Evolutionary conservation across 1,284 basidiomycete genomes (phyloP), one percentile per base, ranked within the genome.

Genomic region (Vanrija sp.): DNA sequence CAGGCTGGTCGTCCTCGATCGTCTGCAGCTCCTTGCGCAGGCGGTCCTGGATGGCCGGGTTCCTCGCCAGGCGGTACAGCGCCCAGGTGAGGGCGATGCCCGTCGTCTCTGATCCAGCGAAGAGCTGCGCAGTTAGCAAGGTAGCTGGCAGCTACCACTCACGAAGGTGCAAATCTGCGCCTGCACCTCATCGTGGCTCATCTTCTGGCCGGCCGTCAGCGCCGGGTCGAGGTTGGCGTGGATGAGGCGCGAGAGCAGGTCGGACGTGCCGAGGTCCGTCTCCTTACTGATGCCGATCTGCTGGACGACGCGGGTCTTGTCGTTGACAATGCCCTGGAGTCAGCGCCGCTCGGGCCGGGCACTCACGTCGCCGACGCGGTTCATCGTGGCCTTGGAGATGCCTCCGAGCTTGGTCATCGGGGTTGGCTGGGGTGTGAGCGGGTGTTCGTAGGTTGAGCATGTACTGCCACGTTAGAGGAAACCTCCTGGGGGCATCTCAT

Each of bases 131-230:
- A 3, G 48, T 50, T 7, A 50, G 44, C 10, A 2, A 12, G 34
- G 12, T 14, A 28, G 28, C 2, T 6, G 28, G 28, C 2, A 10
- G 34, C 10, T 12, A 34, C 34, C 34, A 34, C 34, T 12, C 12
- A 75, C 72, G 69, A 90, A 87, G 0, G 86, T 89, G 14, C 85
- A 84, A 57, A 91, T 87, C 70, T 89, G 87, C 56, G 82, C 86
- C 23, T 86, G 76, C 3, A 87, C 83, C 65, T 90, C 87, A 15
- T 80, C 76, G 43, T 83, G 81, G 10, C 82, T 81, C 79, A 90
- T 81, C 25, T 79, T 78, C 66, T 86, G 82, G 0, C 77, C 76
- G 0, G 79, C 72, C 8, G 75, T 71, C 9, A 85, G 65, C 49
- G 85, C 83, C 9, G 79, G 69, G 3, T 82, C 79, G 60, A 82